These are phyloP conservation scores for Alternaria conjuncta DNA, from an alignment of 2,329 filamentous ascomycete species.

Conservation along the genomic window DNA sequence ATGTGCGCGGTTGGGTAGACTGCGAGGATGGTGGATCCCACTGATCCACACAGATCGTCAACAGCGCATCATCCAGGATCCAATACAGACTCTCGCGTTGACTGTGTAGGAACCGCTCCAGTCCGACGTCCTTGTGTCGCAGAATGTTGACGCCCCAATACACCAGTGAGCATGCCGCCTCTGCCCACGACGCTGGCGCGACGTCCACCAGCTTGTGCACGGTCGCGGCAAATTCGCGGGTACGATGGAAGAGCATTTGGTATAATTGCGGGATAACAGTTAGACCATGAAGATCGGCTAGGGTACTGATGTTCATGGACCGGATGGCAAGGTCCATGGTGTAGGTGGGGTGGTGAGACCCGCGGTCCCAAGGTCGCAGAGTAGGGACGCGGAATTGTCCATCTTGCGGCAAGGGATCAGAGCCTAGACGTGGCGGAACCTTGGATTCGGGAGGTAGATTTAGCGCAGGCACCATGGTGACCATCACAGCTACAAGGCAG, in stretches of 20 bases:
- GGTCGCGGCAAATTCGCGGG: conserved; percentile 9
- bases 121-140: conserved; percentile 1
- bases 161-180: conserved; percentile 11
- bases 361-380: background rate
- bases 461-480: background rate
- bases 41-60: conserved; percentile 16
- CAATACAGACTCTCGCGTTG: conserved; percentile 23
- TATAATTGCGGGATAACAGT: conserved; percentile 9
- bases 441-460: background rate
- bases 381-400: background rate
- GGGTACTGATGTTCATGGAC: conserved; percentile 5
- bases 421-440: background rate
- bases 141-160: conserved; percentile 15
- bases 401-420: background rate
- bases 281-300: conserved; percentile 1
- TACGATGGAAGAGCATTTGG: conserved; percentile 11
- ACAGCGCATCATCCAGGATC: conserved; percentile 22
- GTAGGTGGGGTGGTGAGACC: background rate
- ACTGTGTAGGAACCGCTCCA: conserved; percentile 18
- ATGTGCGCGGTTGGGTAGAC: background rate
- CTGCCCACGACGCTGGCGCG: conserved; percentile 9
- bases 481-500: background rate
- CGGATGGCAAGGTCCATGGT: background rate
- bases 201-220: conserved; percentile 7
- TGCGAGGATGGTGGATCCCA: conserved; percentile 12